Percentiles rank a stretch among this genome's conserved stretches.
phyloP scores from a whole-genome alignment of 768 basidiomycete species.

The Russula brevipes region DNA sequence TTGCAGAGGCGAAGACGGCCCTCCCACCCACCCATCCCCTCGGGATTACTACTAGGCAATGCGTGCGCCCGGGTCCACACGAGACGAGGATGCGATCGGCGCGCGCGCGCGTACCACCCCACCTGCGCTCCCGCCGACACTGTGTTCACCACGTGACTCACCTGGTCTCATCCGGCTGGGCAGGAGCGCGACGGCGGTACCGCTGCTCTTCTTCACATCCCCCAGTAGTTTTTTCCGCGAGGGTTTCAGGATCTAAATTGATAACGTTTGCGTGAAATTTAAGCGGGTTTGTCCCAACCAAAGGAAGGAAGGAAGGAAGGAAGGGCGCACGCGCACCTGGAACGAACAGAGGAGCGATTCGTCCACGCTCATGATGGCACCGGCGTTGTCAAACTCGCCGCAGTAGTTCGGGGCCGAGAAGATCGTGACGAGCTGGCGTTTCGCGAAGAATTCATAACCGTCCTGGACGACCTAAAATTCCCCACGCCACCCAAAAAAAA shows the following conservation, averaged over 20 bases:
- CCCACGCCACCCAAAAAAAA: too few species aligned
- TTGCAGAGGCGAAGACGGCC: too few species aligned
- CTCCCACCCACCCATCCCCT: too few species aligned
- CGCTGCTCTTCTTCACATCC: constrained; percentile 69
- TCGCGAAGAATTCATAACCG: constrained; percentile 98
- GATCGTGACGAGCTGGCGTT: constrained; percentile 91
- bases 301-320: not conserved
- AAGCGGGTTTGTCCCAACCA: too few species aligned
- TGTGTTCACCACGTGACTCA: not conserved
- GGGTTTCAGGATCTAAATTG: constrained; percentile 83
- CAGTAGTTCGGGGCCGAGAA: constrained; percentile 96
- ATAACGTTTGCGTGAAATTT: too few species aligned
- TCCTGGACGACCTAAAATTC: constrained; percentile 84
- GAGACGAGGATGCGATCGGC: too few species aligned
- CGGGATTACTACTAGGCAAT: too few species aligned
- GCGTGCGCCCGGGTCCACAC: too few species aligned
- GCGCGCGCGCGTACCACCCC: too few species aligned
- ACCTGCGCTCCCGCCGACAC: too few species aligned
- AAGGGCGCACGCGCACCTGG: constrained; percentile 53
- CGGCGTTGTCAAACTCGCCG: constrained; percentile 97
- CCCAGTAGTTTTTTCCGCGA: constrained; percentile 96
- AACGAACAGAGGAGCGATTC: constrained; percentile 95
- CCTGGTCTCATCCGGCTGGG: constrained; percentile 65
- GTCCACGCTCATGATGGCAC: constrained; percentile 99
- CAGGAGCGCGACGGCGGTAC: constrained; percentile 63